Base-by-base conservation (phyloP, 2,329 filamentous ascomycete genomes). In the Graphilbum fragrans region DNA sequence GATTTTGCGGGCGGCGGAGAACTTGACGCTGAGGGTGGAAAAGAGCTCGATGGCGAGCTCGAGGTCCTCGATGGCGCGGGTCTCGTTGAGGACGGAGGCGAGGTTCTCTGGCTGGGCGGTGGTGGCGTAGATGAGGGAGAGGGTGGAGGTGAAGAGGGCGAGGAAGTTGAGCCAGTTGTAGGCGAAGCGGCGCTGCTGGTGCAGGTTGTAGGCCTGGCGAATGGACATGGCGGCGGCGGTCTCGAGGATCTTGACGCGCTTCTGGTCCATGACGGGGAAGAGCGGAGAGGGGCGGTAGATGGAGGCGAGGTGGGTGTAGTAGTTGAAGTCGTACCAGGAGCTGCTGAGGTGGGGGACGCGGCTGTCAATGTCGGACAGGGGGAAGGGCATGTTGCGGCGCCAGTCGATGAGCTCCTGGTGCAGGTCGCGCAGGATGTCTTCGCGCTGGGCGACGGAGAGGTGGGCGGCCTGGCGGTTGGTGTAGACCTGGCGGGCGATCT, bases 241-340 rank as follows among this genome's bases (percentile, higher is more conserved):
- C 1, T 53, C 58, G 4, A 67, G 53, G 1, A 58, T 52, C 35
- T 59, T 59, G 31, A 67, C 55, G 29, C 57, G 55, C 5, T 49
- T 39, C 9, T 53, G 40, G 43, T 63, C 58, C 20, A 64, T 49
- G 1, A 53, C 55, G 2, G 64, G 64, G 19, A 55, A 61, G 1
- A 66, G 45, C 1, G 65, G 63, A 1, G 64, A 66, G 1, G 65
- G 65, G 3, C 65, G 53, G 47, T 68, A 67, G 4, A 69, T 50
- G 52, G 65, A 60, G 12, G 59, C 59, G 1, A 67, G 49, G 38
- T 69, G 65, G 0, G 58, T 64, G 46, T 67, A 67, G 47, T 64
- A 68, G 49, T 69, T 69, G 35, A 66, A 59, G 41, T 68, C 65
- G 47, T 63, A 68, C 65, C 65, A 69, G 42, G 51, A 59, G 8